Conservation (phyloP, 2,329 filamentous ascomycete species). For the Teratosphaeria viscida region DNA sequence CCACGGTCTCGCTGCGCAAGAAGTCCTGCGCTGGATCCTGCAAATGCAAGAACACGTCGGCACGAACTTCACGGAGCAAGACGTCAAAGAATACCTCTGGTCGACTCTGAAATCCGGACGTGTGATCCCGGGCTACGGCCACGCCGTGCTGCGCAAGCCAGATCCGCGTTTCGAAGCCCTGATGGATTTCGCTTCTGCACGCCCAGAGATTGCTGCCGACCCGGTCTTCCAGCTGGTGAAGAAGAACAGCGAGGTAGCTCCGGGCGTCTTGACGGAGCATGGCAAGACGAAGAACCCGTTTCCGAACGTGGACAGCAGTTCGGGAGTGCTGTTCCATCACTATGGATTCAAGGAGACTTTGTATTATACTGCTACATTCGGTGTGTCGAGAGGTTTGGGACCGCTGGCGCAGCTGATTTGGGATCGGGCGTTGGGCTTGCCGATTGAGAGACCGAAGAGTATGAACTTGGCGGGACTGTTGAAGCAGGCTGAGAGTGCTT, state of each 20-base stretch:
- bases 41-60: slow-evolving; percentile 91
- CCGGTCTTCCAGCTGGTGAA: slow-evolving; percentile 91
- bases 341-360: slow-evolving; percentile 96
- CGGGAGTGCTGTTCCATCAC: slow-evolving; percentile 93
- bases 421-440: slow-evolving; percentile 86
- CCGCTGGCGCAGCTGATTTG: slow-evolving; percentile 91
- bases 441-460: slow-evolving; percentile 96
- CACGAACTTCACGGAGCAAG: slow-evolving; percentile 62
- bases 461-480: slow-evolving; percentile 84
- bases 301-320: slow-evolving; percentile 90
- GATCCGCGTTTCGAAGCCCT: slow-evolving; percentile 93
- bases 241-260: slow-evolving; percentile 85
- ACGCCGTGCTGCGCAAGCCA: slow-evolving; percentile 91
- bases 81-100: slow-evolving; percentile 88
- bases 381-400: slow-evolving; percentile 64
- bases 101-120: slow-evolving; percentile 83
- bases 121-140: slow-evolving; percentile 89
- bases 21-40: slow-evolving; percentile 91
- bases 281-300: slow-evolving; percentile 65
- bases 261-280: slow-evolving; percentile 81
- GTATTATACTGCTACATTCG: slow-evolving; percentile 73
- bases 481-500: slow-evolving; percentile 4
- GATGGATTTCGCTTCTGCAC: slow-evolving; percentile 84
- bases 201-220: slow-evolving; percentile 74
- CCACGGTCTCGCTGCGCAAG: slow-evolving; percentile 87